These are phyloP conservation scores for Pythium aristosporum DNA, from an alignment of 352 stramenopile species.

Conservation along the genomic window DNA sequence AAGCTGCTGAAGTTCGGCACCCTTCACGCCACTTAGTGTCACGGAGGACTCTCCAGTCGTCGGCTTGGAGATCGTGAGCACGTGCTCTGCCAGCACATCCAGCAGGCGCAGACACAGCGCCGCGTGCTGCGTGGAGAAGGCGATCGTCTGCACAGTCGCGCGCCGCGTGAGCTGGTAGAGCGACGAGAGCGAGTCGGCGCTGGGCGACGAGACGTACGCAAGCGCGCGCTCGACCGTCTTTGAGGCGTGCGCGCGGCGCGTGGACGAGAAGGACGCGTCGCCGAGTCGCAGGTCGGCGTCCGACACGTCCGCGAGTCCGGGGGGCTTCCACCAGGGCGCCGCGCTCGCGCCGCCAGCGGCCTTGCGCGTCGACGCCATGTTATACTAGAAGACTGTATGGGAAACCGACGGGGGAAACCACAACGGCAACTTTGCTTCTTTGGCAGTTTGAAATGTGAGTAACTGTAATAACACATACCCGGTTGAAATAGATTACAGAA, in stretches of 20 bases:
- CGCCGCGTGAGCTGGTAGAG: constrained; percentile 51
- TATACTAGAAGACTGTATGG: background rate
- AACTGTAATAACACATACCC: background rate
- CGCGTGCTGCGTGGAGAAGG: constrained; percentile 48
- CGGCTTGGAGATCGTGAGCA: constrained; percentile 14
- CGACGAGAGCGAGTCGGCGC: constrained; percentile 28
- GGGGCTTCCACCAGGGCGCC: constrained; percentile 40
- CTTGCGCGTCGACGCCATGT: constrained; percentile 8
- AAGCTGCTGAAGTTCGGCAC: constrained; percentile 35
- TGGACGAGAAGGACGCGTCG: constrained; percentile 34
- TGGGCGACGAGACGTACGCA: constrained; percentile 41
- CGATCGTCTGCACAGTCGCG: constrained; percentile 33
- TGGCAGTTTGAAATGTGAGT: background rate
- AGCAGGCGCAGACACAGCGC: constrained; percentile 52
- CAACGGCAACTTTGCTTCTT: constrained; percentile 9
- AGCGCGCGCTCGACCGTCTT: constrained; percentile 36
- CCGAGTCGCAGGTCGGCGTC: constrained; percentile 33
- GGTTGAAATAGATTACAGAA: background rate
- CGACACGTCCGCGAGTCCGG: constrained; percentile 42
- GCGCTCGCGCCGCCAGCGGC: background rate
- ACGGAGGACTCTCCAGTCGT: constrained; percentile 18
- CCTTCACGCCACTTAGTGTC: background rate
- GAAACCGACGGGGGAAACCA: background rate
- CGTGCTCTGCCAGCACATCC: constrained; percentile 55
- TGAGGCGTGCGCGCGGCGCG: constrained; percentile 23